Percentiles rank a stretch among this genome's conserved stretches.
These are phyloP conservation scores for Geotrichum restrictum DNA, from an alignment of 1,139 yeast genomes.

Conservation along the genomic window DNA sequence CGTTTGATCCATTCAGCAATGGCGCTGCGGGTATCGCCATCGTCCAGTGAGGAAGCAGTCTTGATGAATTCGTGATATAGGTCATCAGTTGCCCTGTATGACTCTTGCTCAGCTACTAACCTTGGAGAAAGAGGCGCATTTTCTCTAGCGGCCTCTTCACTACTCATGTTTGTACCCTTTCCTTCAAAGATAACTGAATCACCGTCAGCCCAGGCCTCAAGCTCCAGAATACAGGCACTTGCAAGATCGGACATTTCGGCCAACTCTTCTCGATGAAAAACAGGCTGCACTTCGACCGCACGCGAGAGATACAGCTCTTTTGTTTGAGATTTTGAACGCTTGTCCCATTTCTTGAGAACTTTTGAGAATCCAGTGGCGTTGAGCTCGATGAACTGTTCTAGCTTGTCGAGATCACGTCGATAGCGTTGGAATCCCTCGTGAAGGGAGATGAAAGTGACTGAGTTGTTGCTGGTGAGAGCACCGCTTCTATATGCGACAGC, in stretches of 20 bases:
- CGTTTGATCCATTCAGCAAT: slow-evolving; percentile 48
- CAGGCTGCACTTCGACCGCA: slow-evolving; percentile 95
- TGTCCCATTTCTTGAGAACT: slow-evolving; percentile 96
- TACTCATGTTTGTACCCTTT: slow-evolving; percentile 17
- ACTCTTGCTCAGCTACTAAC: slow-evolving; percentile 7
- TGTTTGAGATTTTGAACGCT: slow-evolving; percentile 88
- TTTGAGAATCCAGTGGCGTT: slow-evolving; percentile 95
- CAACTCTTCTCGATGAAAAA: slow-evolving; percentile 84
- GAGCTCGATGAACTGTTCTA: slow-evolving; percentile 88
- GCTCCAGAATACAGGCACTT: slow-evolving; percentile 69
- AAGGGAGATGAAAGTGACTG: slow-evolving; percentile 59
- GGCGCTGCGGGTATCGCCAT: slow-evolving; percentile 27
- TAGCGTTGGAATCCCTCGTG: slow-evolving; percentile 88
- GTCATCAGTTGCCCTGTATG: slow-evolving; percentile 45
- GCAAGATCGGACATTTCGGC: slow-evolving; percentile 81
- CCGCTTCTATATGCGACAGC: slow-evolving; percentile 50
- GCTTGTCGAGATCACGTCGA: slow-evolving; percentile 77
- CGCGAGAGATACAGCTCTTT: slow-evolving; percentile 86
- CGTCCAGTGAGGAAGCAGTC: slow-evolving; percentile 47
- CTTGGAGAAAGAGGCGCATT: neutral
- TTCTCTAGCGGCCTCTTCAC: slow-evolving; percentile 2
- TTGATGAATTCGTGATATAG: slow-evolving; percentile 63
- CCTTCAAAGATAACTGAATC: slow-evolving; percentile 44
- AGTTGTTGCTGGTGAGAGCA: slow-evolving; percentile 43
- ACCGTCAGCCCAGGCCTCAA: slow-evolving; percentile 83